Evolutionary conservation across 371 early-diverging fungal species (phyloP), one percentile per base, ranked within the genome.

Genomic region (Mucor saturninus): DNA sequence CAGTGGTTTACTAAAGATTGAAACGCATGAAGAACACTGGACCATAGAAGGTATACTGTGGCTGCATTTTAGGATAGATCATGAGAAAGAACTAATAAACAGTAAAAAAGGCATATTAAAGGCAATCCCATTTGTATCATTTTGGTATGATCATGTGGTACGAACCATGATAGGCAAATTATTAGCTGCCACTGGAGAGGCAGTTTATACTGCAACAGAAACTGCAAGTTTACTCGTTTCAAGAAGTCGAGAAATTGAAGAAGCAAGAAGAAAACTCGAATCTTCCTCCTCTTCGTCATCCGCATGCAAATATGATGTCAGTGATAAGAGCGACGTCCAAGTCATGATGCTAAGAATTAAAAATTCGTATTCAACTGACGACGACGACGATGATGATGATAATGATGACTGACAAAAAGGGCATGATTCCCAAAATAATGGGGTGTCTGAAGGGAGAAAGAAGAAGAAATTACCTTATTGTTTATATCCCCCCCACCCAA

Each of bases 101-200:
- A 40, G 14, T 28, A 46, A 15, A 30, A 46, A 55, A 80, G 80
- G 85, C 30, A 70, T 86, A 53, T 71, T 87, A 10, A 75, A 82
- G 53, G 76, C 84, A 32, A 69, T 85, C 53, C 88, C 88, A 11
- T 61, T 83, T 29, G 52, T 86, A 15, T 78, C 77, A 5, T 81
- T 75, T 71, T 87, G 88, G 88, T 86, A 87, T 64, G 84, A 87
- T 59, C 74, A 78, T 52, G 75, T 87, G 15, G 72, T 84, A 10
- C 74, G 86, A 55, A 74, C 78, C 15, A 79, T 78, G 55, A 40
- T 81, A 39, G 88, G 86, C 1, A 59, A 74, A 38, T 52, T 86
- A 2, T 39, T 87, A 57, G 74, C 81, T n/a, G 67, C 74, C 0
- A 75, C 83, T 2, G 88, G 88, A 15, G 79, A 79, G 35, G 73